Percentiles rank a stretch among this genome's conserved stretches.
phyloP scores from a whole-genome alignment of 2,329 filamentous ascomycete species.

The Emergomyces orientalis region DNA sequence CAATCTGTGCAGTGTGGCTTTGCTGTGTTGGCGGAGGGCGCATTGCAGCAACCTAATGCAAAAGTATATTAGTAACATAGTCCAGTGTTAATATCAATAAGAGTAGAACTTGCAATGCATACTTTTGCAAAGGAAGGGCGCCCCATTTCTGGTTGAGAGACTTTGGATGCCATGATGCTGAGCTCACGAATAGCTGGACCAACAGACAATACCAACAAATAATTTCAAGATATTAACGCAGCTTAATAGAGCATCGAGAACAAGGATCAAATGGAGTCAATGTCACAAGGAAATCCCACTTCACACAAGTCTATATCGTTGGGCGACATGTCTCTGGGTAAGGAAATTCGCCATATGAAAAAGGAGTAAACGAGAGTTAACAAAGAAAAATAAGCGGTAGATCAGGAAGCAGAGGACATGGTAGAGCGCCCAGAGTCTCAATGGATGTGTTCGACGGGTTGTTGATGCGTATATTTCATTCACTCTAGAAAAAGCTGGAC shows the following conservation, averaged over 20 bases:
- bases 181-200: background rate
- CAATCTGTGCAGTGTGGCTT: constrained; percentile 20
- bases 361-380: constrained; percentile 19
- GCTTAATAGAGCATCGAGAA: constrained; percentile 16
- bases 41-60: constrained; percentile 37
- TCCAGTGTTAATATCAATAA: background rate
- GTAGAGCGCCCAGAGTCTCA: background rate
- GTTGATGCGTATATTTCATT: background rate
- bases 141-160: constrained; percentile 21
- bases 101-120: constrained; percentile 20
- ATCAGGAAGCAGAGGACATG: constrained; percentile 2
- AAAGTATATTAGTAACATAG: background rate
- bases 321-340: constrained; percentile 37
- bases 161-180: constrained; percentile 17
- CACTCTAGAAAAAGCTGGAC: background rate
- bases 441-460: background rate
- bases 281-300: constrained; percentile 33
- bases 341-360: constrained; percentile 36
- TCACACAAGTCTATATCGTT: constrained; percentile 36
- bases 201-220: constrained; percentile 7
- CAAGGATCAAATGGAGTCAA: constrained; percentile 27
- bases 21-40: constrained; percentile 25
- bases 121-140: constrained; percentile 69
- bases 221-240: constrained; percentile 13
- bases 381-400: constrained; percentile 14